Base-by-base conservation (phyloP, 2,329 filamentous ascomycete genomes). In the Penicillium sp. region DNA sequence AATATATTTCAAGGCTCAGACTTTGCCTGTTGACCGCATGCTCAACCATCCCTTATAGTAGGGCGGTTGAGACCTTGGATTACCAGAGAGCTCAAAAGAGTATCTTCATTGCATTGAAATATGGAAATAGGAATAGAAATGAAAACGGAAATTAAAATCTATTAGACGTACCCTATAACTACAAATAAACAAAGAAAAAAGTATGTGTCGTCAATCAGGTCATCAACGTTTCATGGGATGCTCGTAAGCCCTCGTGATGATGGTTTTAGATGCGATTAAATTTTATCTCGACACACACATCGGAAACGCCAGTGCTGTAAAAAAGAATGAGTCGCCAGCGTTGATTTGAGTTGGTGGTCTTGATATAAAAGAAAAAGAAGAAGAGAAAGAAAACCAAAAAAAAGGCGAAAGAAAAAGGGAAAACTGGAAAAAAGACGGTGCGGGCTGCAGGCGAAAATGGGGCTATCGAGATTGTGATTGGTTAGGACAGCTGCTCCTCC, bases 291-390 rank as follows among this genome's bases (percentile, higher is more conserved):
- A 88, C 87, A 76, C 80, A 83, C 83, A 75, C 82, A 83, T 84
- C 84, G 84, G 84, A 88, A 80, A 87, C 84, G 81, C 80, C 85
- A 88, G 83, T 80, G 80, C 82, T 84, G 81, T 85, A 67, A 78
- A 50, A 50, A 71, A 67, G 71, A 66, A 58, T 61, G 61, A 69
- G 80, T 80, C 81, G 79, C 82, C 83, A 84, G 80, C 82, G 83
- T 86, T 85, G 83, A 87, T 89, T 88, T 88, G 85, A 88, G 82
- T 85, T 81, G 81, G 82, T 85, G 85, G 86, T 88, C 85, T 83
- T 81, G 78, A 69, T 32, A 24, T 49, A 49, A 38, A 11, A 74
- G 76, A 75, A 76, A 68, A 67, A 66, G 70, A 71, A 71, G 71
- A 56, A 53, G 56, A 58, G 58, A 47, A 60, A 51, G 38, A 60